Base-by-base conservation (phyloP, 2,329 filamentous ascomycete species). In the Sporothrix sp. region DNA sequence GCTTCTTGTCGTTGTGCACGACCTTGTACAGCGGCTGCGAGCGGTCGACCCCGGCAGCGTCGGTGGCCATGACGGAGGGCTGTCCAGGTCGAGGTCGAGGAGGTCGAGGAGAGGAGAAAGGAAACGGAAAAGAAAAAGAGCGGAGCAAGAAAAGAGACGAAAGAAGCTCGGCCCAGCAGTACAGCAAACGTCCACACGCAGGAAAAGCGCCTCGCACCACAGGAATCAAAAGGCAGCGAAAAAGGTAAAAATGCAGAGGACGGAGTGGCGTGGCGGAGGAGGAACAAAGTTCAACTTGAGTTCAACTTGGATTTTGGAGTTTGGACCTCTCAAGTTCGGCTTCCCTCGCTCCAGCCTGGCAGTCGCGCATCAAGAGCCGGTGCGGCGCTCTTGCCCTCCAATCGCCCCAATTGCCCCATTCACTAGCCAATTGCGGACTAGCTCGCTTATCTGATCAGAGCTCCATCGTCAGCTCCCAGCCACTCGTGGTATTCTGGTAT, bases 1-100 rank as follows among this genome's bases (percentile, higher is more conserved):
- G 88, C 71, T 93, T 95, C 61, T 67, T 68, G 58, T 62, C 60
- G 30, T 60, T 63, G 48, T 72, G 69, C 23, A 72, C 69, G 52
- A 70, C 65, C 53, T 70, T 68, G 57, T 65, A 66, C 55, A 77
- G 68, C 50, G 73, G 73, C 37, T 68, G 66, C 42, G 72, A 70
- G 56, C 73, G 62, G 43, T 64, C 59, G 51, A 66, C 63, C n/a
- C 65, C 65, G 23, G 65, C 61, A 14, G 61, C 60, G 53, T 67
- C 65, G 39, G 61, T 64, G 33, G 53, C 54, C 51, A 58, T 61
- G 14, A 51, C 45, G 36, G 32, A 10, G 32, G 37, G 23, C 6
- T 20, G 39, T 42, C 13, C 21, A 27, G 11, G 14, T 6, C 39
- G 23, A 28, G 28, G 42, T 11, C 5, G 23, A 37, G 18, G 14